These are phyloP conservation scores for Irpex lacteus DNA, from an alignment of 1,284 basidiomycete genomes.

Conservation along the genomic window DNA sequence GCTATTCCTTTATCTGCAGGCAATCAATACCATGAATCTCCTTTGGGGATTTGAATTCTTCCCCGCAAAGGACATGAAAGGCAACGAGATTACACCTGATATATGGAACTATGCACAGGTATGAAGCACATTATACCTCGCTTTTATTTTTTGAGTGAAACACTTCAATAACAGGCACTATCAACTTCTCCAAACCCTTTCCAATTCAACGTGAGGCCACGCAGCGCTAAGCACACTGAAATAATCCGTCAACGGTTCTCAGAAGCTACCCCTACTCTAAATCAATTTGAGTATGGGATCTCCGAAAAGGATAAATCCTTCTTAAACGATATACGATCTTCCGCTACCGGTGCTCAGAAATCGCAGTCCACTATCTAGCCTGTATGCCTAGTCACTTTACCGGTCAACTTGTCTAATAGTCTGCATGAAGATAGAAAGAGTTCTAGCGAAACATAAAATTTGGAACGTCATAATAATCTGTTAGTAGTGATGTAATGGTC, in stretches of 20 bases:
- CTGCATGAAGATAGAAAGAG: too few species aligned
- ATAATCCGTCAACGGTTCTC: conserved; percentile 7
- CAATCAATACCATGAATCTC: background rate
- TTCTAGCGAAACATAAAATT: too few species aligned
- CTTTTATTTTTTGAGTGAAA: too few species aligned
- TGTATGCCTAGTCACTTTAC: too few species aligned
- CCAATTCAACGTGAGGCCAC: conserved; percentile 5
- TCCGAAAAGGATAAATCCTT: background rate
- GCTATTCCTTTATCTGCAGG: background rate
- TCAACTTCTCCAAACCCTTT: conserved; percentile 1
- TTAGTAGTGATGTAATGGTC: too few species aligned
- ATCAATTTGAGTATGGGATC: conserved; percentile 10
- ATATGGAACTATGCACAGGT: background rate
- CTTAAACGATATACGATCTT: background rate
- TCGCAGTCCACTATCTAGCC: too few species aligned
- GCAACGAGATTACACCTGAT: background rate
- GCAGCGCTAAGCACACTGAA: background rate
- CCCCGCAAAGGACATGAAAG: background rate
- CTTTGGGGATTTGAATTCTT: background rate
- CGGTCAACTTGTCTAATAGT: too few species aligned
- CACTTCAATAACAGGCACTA: background rate
- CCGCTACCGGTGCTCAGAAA: background rate
- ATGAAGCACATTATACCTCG: background rate
- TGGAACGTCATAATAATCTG: too few species aligned
- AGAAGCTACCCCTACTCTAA: background rate